phyloP scores from a whole-genome alignment of 2,329 filamentous ascomycete species.

The Penicillium sp. region DNA sequence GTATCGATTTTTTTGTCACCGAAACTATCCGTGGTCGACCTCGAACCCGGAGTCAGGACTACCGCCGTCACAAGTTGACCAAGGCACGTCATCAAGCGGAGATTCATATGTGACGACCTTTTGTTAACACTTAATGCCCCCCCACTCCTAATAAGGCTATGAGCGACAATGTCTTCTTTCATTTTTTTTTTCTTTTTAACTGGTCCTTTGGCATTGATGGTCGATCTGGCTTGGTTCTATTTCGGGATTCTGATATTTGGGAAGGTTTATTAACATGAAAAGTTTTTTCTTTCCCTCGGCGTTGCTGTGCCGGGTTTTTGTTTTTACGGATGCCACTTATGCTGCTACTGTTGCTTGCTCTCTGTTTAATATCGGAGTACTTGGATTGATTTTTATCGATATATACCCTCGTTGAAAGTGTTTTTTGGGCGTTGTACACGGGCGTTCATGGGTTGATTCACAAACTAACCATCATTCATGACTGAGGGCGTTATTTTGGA shows the following conservation, averaged over 20 bases:
- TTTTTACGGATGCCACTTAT: background rate
- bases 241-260: background rate
- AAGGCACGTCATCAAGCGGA: conserved; percentile 25
- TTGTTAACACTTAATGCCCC: conserved; percentile 21
- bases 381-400: conserved; percentile 14
- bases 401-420: conserved; percentile 32
- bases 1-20: conserved; percentile 1
- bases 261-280: background rate
- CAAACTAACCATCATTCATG: background rate
- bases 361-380: conserved; percentile 18
- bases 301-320: background rate
- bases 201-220: background rate
- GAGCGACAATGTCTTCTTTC: background rate
- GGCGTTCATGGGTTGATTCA: conserved; percentile 5
- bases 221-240: background rate
- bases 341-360: background rate
- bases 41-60: conserved; percentile 35
- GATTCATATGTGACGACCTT: conserved; percentile 19
- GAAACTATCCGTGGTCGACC: conserved; percentile 34
- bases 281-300: conserved; percentile 3
- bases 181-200: background rate
- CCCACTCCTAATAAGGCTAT: conserved; percentile 19
- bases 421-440: conserved; percentile 21
- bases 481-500: background rate
- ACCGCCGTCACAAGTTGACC: conserved; percentile 27